Percentiles rank a stretch among this genome's conserved stretches.
phyloP scores from a whole-genome alignment of 495 filamentous ascomycete species.

The Alectoria sarmentosa region DNA sequence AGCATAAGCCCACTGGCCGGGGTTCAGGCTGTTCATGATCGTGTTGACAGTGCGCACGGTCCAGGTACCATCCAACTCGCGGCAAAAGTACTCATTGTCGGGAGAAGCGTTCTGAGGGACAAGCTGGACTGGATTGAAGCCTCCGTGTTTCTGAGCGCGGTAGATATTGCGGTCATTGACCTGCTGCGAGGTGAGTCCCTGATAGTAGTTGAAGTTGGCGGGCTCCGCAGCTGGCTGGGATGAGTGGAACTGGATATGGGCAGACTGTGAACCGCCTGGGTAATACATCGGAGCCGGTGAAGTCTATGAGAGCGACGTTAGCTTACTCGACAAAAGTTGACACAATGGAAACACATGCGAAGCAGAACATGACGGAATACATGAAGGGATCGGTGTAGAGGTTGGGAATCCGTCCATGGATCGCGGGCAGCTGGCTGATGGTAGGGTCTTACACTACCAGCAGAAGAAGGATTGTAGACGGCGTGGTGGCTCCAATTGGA shows the following conservation, averaged over 20 bases:
- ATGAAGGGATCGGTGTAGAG: not conserved
- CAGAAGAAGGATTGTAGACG: not conserved
- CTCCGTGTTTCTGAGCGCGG: not conserved
- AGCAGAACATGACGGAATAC: not conserved
- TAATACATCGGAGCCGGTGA: conserved; percentile 14
- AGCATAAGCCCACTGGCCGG: conserved; percentile 25
- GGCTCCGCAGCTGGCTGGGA: conserved; percentile 1
- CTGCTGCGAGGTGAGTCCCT: not conserved
- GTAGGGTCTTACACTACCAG: not conserved
- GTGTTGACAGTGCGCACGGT: conserved; percentile 26
- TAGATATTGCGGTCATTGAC: conserved; percentile 3
- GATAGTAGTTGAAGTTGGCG: not conserved
- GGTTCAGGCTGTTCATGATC: conserved; percentile 26
- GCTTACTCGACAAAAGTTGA: not conserved
- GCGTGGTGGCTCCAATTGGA: not conserved
- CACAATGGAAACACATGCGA: conserved; percentile 3
- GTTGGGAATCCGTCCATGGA: not conserved
- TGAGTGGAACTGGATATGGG: conserved; percentile 7
- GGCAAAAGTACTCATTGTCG: conserved; percentile 24
- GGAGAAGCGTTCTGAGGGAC: conserved; percentile 13
- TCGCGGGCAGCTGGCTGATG: not conserved
- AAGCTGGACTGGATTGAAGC: conserved; percentile 8
- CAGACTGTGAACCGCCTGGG: conserved; percentile 3
- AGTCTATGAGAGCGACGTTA: conserved; percentile 12
- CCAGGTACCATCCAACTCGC: conserved; percentile 27